phyloP scores from a whole-genome alignment of 2,329 filamentous ascomycete species.

The Whalleya microplaca region DNA sequence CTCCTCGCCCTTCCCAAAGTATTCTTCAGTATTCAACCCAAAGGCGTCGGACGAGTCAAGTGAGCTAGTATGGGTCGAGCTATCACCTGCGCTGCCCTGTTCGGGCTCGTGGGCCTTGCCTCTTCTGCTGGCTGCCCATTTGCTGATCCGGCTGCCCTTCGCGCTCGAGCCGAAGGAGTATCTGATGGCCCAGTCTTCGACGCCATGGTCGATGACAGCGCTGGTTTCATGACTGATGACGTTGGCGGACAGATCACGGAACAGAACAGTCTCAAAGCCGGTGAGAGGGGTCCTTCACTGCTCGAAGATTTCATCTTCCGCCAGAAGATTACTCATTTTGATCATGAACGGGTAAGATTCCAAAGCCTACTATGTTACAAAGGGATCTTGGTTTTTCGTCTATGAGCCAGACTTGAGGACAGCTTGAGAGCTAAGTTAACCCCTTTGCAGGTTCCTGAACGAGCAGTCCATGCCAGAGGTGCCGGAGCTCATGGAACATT shows the following conservation, averaged over 20 bases:
- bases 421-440: slow-evolving; percentile 16
- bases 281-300: slow-evolving; percentile 62
- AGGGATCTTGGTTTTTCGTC: no score
- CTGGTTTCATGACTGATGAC: slow-evolving; percentile 65
- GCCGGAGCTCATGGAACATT: slow-evolving; percentile 64
- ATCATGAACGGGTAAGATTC: slow-evolving; percentile 58
- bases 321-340: slow-evolving; percentile 63
- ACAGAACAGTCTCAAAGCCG: slow-evolving; percentile 68
- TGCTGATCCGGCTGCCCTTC: slow-evolving; percentile 36
- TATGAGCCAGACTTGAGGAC: not conserved
- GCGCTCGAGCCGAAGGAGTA: slow-evolving; percentile 28
- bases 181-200: slow-evolving; percentile 32
- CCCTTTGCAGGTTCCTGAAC: slow-evolving; percentile 34
- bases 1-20: not conserved
- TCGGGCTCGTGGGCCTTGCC: slow-evolving; percentile 33
- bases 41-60: slow-evolving; percentile 3
- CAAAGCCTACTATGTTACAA: no score
- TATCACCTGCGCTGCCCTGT: slow-evolving; percentile 25
- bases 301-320: slow-evolving; percentile 67
- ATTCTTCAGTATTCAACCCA: slow-evolving; percentile 1
- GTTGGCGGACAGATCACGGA: slow-evolving; percentile 70
- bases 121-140: slow-evolving; percentile 38
- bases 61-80: slow-evolving; percentile 31
- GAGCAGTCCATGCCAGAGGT: slow-evolving; percentile 60
- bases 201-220: slow-evolving; percentile 56